phyloP scores from a whole-genome alignment of 2,329 filamentous ascomycete species.

The Neonectria ditissima region DNA sequence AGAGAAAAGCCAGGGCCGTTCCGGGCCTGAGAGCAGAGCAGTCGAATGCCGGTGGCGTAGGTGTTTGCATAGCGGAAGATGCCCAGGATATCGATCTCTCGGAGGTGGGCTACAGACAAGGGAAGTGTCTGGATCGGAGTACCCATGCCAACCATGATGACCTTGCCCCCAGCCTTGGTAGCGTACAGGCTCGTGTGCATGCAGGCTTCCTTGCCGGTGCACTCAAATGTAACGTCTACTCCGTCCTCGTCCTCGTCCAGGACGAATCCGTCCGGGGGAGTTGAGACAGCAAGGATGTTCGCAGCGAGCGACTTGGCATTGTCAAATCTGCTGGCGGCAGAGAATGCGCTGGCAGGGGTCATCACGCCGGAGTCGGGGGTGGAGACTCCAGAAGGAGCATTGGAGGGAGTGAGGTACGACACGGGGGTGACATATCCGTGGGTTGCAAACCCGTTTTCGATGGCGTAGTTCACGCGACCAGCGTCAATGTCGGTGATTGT shows the following conservation, averaged over 20 bases:
- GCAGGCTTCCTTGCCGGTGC: slow-evolving; percentile 80
- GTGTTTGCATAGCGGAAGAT: slow-evolving; percentile 84
- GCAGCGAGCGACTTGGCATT: slow-evolving; percentile 61
- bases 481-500: slow-evolving; percentile 71
- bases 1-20: slow-evolving; percentile 58
- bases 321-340: slow-evolving; percentile 62
- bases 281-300: slow-evolving; percentile 61
- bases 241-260: slow-evolving; percentile 72
- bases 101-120: slow-evolving; percentile 76
- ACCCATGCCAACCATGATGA: slow-evolving; percentile 85
- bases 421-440: slow-evolving; percentile 67
- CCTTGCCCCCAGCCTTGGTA: slow-evolving; percentile 75
- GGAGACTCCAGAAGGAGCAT: slow-evolving; percentile 61
- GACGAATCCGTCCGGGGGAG: slow-evolving; percentile 41
- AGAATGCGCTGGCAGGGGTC: slow-evolving; percentile 60
- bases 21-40: slow-evolving; percentile 62
- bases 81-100: slow-evolving; percentile 82
- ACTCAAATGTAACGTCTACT: slow-evolving; percentile 79
- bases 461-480: slow-evolving; percentile 69
- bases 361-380: slow-evolving; percentile 55
- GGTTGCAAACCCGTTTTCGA: slow-evolving; percentile 69
- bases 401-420: slow-evolving; percentile 56
- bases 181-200: slow-evolving; percentile 82
- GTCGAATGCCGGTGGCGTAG: slow-evolving; percentile 75
- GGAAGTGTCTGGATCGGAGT: slow-evolving; percentile 81